phyloP scores from a whole-genome alignment of 768 basidiomycete species.

The Leccinum boreale region DNA sequence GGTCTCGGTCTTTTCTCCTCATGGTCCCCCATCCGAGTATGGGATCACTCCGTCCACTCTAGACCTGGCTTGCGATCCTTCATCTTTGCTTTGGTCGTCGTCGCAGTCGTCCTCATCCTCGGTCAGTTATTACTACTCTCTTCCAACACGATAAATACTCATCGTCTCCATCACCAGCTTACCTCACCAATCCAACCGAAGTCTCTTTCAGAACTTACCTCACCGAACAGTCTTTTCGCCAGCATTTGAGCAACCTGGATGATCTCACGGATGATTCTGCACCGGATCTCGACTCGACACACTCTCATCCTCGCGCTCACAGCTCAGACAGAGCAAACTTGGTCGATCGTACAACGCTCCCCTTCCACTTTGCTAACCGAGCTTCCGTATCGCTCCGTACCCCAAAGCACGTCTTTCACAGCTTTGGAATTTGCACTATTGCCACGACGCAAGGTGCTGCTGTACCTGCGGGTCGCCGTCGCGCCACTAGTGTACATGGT shows the following conservation, averaged over 20 bases:
- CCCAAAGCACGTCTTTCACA: conserved; percentile 83
- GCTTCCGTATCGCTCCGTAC: conserved; percentile 92
- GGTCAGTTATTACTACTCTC: conserved; percentile 44
- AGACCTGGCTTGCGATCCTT: conserved; percentile 68
- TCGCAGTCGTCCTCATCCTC: conserved; percentile 66
- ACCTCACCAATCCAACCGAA: conserved; percentile 93
- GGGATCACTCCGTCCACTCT: conserved; percentile 47
- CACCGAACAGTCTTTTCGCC: conserved; percentile 96
- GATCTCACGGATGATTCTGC: conserved; percentile 53
- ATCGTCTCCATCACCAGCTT: conserved; percentile 51
- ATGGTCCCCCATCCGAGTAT: conserved; percentile 50
- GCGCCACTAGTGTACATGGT: conserved; percentile 33
- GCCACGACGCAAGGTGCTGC: conserved; percentile 44
- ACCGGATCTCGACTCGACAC: conserved; percentile 30
- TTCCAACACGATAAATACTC: not conserved
- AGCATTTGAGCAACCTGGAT: conserved; percentile 85
- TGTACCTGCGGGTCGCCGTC: conserved; percentile 53
- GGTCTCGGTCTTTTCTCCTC: conserved; percentile 59
- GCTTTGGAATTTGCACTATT: conserved; percentile 83
- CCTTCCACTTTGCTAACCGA: conserved; percentile 86
- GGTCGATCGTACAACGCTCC: conserved; percentile 29
- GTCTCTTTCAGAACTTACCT: conserved; percentile 91
- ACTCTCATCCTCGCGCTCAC: conserved; percentile 24
- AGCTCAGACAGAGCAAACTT: conserved; percentile 17
- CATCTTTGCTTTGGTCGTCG: conserved; percentile 65